A percentile compares a stretch with the other conserved stretches of the same genome.
Conservation (phyloP, 768 basidiomycete species). For the Phlegmacium glaucopus region DNA sequence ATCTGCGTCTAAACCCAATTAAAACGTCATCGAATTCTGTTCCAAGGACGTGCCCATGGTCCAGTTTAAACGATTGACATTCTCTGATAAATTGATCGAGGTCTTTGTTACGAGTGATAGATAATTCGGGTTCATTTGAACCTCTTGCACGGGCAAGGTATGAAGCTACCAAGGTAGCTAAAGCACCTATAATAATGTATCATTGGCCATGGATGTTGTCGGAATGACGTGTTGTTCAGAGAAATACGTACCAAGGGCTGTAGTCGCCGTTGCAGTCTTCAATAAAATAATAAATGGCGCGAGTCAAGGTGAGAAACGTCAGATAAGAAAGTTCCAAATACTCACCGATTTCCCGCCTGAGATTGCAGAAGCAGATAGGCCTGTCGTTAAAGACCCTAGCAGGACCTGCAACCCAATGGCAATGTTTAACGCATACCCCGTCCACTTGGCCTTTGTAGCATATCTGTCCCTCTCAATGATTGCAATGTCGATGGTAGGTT, state of each 20-base stretch:
- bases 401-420: conserved; percentile 63
- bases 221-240: neutral
- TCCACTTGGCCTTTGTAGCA: conserved; percentile 38
- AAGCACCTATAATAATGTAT: conserved; percentile 54
- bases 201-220: too few species aligned
- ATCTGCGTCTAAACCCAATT: conserved; percentile 31
- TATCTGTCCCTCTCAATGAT: conserved; percentile 39
- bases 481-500: conserved; percentile 49
- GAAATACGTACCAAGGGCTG: conserved; percentile 33
- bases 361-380: conserved; percentile 46
- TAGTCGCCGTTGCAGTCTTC: conserved; percentile 33
- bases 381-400: conserved; percentile 67
- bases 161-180: conserved; percentile 66
- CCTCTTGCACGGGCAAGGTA: conserved; percentile 69
- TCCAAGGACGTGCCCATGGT: conserved; percentile 41
- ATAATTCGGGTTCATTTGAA: conserved; percentile 64
- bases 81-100: conserved; percentile 66
- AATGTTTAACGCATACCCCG: conserved; percentile 34
- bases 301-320: conserved; percentile 1
- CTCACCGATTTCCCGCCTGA: conserved; percentile 37
- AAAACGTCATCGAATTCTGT: conserved; percentile 36
- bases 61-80: conserved; percentile 49
- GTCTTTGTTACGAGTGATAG: conserved; percentile 48
- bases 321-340: too few species aligned
- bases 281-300: neutral